phyloP scores from a whole-genome alignment of 2,329 filamentous ascomycete species.

The Colletotrichum limetticola region DNA sequence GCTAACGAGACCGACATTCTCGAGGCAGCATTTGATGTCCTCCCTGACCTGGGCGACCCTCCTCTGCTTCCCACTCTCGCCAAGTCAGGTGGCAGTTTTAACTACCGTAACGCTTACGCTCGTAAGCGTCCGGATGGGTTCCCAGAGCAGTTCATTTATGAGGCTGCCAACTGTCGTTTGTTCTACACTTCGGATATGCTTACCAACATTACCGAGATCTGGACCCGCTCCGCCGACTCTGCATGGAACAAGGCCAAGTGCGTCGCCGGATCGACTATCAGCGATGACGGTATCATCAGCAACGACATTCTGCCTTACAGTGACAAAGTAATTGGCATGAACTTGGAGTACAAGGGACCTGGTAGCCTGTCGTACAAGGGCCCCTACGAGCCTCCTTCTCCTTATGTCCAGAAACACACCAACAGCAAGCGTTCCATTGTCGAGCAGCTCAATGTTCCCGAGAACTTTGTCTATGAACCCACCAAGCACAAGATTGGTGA shows the following conservation, averaged over 20 bases:
- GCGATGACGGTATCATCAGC: slow-evolving; percentile 30
- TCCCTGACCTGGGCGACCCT: slow-evolving; percentile 8
- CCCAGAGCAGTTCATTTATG: slow-evolving; percentile 68
- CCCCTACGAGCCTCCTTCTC: slow-evolving; percentile 1
- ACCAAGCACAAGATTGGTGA: neutral
- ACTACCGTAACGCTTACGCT: slow-evolving; percentile 51
- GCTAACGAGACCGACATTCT: slow-evolving; percentile 10
- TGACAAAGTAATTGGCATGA: slow-evolving; percentile 12
- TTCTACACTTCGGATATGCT: slow-evolving; percentile 65
- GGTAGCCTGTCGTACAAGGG: slow-evolving; percentile 22
- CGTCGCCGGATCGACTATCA: slow-evolving; percentile 36
- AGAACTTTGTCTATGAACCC: slow-evolving; percentile 9
- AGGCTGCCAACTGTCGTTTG: slow-evolving; percentile 66
- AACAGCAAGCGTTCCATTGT: slow-evolving; percentile 9
- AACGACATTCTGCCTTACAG: slow-evolving; percentile 6
- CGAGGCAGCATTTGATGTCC: neutral
- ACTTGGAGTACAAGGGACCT: slow-evolving; percentile 25
- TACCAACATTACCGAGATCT: slow-evolving; percentile 56
- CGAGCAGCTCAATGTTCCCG: neutral
- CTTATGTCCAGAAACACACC: neutral
- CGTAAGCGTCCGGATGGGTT: slow-evolving; percentile 38
- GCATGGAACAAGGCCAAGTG: slow-evolving; percentile 49
- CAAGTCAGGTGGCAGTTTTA: slow-evolving; percentile 59
- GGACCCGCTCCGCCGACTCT: slow-evolving; percentile 54
- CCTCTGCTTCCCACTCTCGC: slow-evolving; percentile 28